Base-by-base conservation (phyloP, 345 rosid species). In the Syzygium aromaticum region DNA sequence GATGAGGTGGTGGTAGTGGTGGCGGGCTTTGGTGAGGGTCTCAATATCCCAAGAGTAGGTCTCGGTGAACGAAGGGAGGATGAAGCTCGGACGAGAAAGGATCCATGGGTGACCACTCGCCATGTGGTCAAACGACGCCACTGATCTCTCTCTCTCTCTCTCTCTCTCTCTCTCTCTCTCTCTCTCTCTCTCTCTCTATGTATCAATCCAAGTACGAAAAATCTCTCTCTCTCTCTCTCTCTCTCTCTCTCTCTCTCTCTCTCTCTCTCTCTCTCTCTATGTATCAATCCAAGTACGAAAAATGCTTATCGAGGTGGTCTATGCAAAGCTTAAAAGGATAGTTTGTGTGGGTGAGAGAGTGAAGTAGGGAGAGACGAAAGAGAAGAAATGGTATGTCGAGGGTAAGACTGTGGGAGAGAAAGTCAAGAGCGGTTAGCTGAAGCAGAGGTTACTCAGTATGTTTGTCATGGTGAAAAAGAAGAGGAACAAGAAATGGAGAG, bases 1-100 rank as follows among this genome's bases (percentile, higher is more conserved):
- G 52, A 51, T 3, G 13, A 51, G 52, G 53, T 16, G 53, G 53
- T 52, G 53, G 53, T 52, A 14, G 53, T 14, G 53, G 17, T 1
- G 53, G 17, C 5, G 15, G 9, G 53, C 53, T 52, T 52, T 52
- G 53, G 53, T 52, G 53, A 13, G 17, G 53, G 53, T 52, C 17
- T 52, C 2, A 6, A 5, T 13, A 52, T 52, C 53, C 21, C 90
- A 92, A 5, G 90, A 89, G 61, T 86, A 86, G 27, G 91, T 86
- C 22, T 93, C 93, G 53, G 92, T 52, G 85, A 91, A 83, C 93
- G 93, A 94, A 1, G 91, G 88, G 80, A 92, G 93, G 23, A 90
- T 46, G 22, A 90, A 88, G 49, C 88, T 87, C 86, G 51, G 25
- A 86, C 59, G 10, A 91, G 82, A 28, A 89, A 87, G 87, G 52